phyloP scores from a whole-genome alignment of 768 basidiomycete genomes.

The Leccinum disarticulatum region DNA sequence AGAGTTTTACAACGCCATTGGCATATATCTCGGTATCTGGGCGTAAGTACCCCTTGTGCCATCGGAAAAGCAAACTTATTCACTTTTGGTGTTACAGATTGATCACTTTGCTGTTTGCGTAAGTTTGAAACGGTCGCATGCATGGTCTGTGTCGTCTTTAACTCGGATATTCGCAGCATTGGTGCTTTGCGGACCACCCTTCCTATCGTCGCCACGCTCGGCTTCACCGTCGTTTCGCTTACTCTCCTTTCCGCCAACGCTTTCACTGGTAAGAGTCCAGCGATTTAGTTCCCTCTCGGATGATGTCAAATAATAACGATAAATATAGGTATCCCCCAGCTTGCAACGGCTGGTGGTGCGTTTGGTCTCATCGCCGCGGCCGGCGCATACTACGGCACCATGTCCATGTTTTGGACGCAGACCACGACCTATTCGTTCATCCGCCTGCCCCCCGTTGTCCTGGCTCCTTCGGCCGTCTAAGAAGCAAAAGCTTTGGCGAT shows the following conservation, averaged over 20 bases:
- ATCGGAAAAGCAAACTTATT: not conserved
- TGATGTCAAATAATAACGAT: not conserved
- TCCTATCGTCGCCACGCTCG: conserved; percentile 24
- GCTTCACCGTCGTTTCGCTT: conserved; percentile 24
- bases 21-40: conserved; percentile 31
- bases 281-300: not conserved
- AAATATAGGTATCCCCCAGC: conserved; percentile 18
- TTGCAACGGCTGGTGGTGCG: conserved; percentile 29
- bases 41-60: conserved; percentile 10
- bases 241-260: conserved; percentile 24
- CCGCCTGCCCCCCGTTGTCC: conserved; percentile 23
- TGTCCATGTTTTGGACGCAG: conserved; percentile 31
- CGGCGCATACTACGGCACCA: conserved; percentile 30
- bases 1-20: conserved; percentile 27
- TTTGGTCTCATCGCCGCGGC: conserved; percentile 28
- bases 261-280: conserved; percentile 25
- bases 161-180: conserved; percentile 6
- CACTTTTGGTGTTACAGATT: conserved; percentile 11
- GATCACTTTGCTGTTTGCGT: conserved; percentile 28
- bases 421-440: conserved; percentile 29
- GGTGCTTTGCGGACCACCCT: conserved; percentile 25
- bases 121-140: conserved; percentile 1
- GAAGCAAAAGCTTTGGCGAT: not conserved
- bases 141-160: not conserved
- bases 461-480: conserved; percentile 18